Evolutionary conservation across 2,329 filamentous ascomycete species (phyloP).

Genomic region (Botrytis fabae): DNA sequence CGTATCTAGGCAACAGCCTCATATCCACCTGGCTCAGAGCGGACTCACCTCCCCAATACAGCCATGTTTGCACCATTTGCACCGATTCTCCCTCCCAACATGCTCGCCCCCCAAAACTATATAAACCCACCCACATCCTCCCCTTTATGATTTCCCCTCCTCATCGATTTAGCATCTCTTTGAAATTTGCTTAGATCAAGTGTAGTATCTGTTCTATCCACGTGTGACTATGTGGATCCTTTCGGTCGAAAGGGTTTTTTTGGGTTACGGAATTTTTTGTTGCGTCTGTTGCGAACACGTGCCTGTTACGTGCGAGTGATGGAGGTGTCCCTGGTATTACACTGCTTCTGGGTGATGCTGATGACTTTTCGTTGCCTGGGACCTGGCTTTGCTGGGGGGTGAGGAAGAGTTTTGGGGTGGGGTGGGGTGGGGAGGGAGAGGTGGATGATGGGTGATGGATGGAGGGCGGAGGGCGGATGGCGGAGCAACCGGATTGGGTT

Average conservation of each 20-base stretch:
- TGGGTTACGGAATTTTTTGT: background rate
- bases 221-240: conserved; percentile 70
- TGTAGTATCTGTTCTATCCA: conserved; percentile 70
- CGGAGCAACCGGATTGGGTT: background rate
- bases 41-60: background rate
- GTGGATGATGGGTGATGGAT: too few species aligned
- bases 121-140: conserved; percentile 10
- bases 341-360: conserved; percentile 69
- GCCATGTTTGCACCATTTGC: conserved; percentile 6
- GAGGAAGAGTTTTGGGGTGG: conserved; percentile 51
- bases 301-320: conserved; percentile 46
- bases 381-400: conserved; percentile 51
- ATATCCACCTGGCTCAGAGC: background rate
- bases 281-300: background rate
- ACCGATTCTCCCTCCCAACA: conserved; percentile 21
- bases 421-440: background rate
- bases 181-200: conserved; percentile 56
- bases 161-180: conserved; percentile 44
- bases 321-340: conserved; percentile 74
- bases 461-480: background rate
- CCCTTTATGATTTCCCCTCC: conserved; percentile 26
- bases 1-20: background rate
- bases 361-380: conserved; percentile 54
- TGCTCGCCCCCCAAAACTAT: background rate
- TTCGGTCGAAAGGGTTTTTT: background rate